phyloP scores from a whole-genome alignment of 169 alveolate genomes.

The Pseudocohnilembus persalinus region DNA sequence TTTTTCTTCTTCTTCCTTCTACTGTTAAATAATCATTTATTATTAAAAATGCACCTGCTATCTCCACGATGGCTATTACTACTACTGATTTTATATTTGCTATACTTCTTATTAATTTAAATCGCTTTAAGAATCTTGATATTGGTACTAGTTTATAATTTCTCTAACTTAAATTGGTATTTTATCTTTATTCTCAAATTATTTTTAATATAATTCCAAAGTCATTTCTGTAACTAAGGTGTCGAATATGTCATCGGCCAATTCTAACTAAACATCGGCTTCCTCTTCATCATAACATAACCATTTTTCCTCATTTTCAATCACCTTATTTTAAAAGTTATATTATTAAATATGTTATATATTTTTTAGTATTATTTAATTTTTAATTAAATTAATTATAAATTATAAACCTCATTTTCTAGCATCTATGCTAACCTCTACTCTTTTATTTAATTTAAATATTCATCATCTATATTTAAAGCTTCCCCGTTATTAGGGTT shows the following conservation, averaged over 20 bases:
- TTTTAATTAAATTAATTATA: background rate
- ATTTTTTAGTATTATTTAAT: background rate
- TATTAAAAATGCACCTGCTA: background rate
- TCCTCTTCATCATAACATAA: conserved; percentile 43
- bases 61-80: background rate
- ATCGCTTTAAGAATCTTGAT: background rate
- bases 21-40: too few species aligned
- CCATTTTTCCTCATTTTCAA: conserved; percentile 47
- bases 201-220: background rate
- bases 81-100: background rate
- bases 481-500: conserved; percentile 23
- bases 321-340: conserved; percentile 4
- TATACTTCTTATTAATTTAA: background rate
- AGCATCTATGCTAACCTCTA: conserved; percentile 42
- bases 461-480: conserved; percentile 34
- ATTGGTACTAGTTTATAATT: background rate
- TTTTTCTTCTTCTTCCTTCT: too few species aligned
- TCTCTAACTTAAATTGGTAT: background rate
- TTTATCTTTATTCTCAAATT: background rate
- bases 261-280: conserved; percentile 31
- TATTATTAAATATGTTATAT: too few species aligned
- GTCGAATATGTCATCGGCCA: conserved; percentile 15
- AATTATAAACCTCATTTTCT: conserved; percentile 32
- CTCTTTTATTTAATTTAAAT: conserved; percentile 42
- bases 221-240: conserved; percentile 1